Conservation (phyloP, 257 asterid species). For the Galeopsis tetrahit region DNA sequence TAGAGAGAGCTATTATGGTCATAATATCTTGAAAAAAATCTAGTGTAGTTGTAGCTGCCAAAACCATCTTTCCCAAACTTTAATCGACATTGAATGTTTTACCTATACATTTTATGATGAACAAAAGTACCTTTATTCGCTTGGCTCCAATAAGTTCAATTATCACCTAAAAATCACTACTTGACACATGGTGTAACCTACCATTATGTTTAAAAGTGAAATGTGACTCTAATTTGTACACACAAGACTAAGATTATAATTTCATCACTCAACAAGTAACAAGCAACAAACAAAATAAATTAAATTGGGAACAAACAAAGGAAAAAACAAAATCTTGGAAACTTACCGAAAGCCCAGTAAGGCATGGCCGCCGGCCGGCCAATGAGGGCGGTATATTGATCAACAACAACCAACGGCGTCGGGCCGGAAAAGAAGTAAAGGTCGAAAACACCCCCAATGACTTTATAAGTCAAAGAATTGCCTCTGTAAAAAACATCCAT, state of each 20-base stretch:
- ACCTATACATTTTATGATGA: neutral
- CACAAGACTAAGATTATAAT: no score
- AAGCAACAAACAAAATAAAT: neutral
- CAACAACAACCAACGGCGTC: constrained; percentile 80
- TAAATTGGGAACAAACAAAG: neutral
- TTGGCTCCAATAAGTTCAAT: neutral
- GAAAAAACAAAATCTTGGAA: neutral
- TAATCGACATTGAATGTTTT: neutral
- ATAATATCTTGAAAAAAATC: neutral
- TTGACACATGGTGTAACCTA: no score
- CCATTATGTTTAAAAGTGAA: no score
- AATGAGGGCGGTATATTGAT: constrained; percentile 76
- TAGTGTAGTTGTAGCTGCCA: neutral
- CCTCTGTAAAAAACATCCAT: constrained; percentile 94
- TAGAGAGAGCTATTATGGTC: neutral
- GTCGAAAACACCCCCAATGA: constrained; percentile 95
- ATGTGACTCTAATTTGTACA: no score
- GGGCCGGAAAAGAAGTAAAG: constrained; percentile 93
- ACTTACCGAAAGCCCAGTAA: constrained; percentile 92
- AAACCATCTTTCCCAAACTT: neutral
- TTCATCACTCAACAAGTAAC: neutral
- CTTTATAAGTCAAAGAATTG: constrained; percentile 77
- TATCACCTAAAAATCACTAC: neutral
- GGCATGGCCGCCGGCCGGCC: constrained; percentile 99
- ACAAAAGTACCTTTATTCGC: neutral